Evolutionary conservation across 2,329 filamentous ascomycete genomes (phyloP).

Genomic region (Sporothrix brunneoviolacea): DNA sequence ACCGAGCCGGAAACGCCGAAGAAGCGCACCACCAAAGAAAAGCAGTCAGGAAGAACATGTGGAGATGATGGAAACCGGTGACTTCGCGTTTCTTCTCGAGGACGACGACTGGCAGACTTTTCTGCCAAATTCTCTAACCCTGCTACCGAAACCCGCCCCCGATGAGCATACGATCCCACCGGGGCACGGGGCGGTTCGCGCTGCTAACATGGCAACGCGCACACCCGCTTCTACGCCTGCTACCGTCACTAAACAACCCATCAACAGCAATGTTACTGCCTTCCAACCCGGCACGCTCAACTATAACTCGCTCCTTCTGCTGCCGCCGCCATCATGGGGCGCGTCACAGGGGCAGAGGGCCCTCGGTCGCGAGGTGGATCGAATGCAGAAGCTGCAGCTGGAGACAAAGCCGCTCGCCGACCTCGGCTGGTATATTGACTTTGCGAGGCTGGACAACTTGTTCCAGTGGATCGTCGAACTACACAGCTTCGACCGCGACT

Average conservation of each 20-base stretch:
- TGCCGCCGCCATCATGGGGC: slow-evolving; percentile 61
- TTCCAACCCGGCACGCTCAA: slow-evolving; percentile 65
- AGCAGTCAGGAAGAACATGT: not conserved
- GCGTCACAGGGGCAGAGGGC: slow-evolving; percentile 52
- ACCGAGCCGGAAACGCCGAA: not conserved
- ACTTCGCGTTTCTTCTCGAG: not conserved
- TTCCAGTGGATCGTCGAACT: slow-evolving; percentile 92
- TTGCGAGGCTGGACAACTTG: slow-evolving; percentile 59
- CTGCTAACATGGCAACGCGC: no score
- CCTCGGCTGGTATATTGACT: slow-evolving; percentile 79
- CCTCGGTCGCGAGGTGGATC: slow-evolving; percentile 58
- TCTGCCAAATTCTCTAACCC: not conserved
- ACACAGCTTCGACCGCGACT: slow-evolving; percentile 65
- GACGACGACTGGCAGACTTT: not conserved
- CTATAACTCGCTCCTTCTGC: slow-evolving; percentile 51
- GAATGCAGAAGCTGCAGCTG: slow-evolving; percentile 58
- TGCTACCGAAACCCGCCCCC: no score
- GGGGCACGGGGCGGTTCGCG: no score
- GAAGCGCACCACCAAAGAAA: not conserved
- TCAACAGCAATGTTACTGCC: slow-evolving; percentile 22
- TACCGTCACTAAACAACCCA: not conserved
- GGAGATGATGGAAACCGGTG: not conserved
- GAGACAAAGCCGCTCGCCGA: slow-evolving; percentile 50
- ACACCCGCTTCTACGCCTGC: not conserved
- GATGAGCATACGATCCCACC: no score